Evolutionary conservation across 495 filamentous ascomycete species (phyloP), one percentile per base, ranked within the genome.

Genomic region (Parathielavia hyrcaniae): DNA sequence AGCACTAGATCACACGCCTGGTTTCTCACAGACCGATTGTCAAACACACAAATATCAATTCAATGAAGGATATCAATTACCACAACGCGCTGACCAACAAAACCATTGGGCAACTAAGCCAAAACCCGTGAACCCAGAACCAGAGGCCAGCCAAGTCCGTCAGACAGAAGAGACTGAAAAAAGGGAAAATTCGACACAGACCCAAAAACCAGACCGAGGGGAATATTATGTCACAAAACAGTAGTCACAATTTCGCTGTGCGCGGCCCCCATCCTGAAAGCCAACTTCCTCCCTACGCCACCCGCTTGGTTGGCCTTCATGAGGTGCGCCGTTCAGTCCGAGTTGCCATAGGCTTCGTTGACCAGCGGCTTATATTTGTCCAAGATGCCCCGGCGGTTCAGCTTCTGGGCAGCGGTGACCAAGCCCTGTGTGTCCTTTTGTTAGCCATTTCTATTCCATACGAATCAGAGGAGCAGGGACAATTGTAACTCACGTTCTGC

Each of bases 391-490:
- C 81, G 83, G 61, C 87, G 80, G 73, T 89, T 88, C 39, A 89
- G 73, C 74, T 89, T 90, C 71, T 88, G 85, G n/a, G 87, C 87
- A 5, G 85, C 84, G 8, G 86, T 90, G 13, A 84, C 80, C 19
- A 89, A 67, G 57, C 72, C 71, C 86, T 89, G 60, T 13, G 30
- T 16, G 10, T 1, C 9, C 14, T 14, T 52, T 58, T 76, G 48
- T 36, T 50, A 38, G 32, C 11, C 34, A 13, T 5, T 1, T 9
- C 22, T 22, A 30, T 39, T 14, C 17, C 45, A 9, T 64, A 73
- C 23, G 10, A 26, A 1, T 11, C 5, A 4, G 17, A 9, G n/a
- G 39, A 35, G 16, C 9, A 14, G 19, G 14, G n/a, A 39, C 12
- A 12, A 12, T 16, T 12, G 12, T 59, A 47, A 53, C 90, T 84